Evolutionary conservation across 2,329 filamentous ascomycete genomes (phyloP).

Genomic region (Orbilia blumenaviensis): DNA sequence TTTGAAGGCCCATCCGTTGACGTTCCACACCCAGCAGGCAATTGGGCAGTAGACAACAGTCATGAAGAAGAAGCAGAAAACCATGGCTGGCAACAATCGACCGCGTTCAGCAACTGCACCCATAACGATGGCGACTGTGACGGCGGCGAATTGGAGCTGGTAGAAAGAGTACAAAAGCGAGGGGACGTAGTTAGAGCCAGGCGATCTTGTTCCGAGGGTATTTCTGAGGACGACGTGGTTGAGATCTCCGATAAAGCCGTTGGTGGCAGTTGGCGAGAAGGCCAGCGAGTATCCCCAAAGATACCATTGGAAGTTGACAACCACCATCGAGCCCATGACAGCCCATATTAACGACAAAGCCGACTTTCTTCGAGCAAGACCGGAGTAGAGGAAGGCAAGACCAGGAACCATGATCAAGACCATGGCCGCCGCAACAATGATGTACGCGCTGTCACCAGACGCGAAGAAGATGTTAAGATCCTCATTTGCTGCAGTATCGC

Average conservation of each 20-base stretch:
- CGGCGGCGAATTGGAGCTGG: slow-evolving; percentile 96
- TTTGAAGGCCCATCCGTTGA: slow-evolving; percentile 89
- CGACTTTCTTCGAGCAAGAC: slow-evolving; percentile 95
- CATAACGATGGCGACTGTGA: slow-evolving; percentile 89
- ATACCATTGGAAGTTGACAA: slow-evolving; percentile 98
- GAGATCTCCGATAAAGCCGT: slow-evolving; percentile 90
- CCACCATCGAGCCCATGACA: slow-evolving; percentile 89
- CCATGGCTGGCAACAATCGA: slow-evolving; percentile 89
- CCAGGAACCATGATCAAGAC: slow-evolving; percentile 96
- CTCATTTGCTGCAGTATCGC: slow-evolving; percentile 71
- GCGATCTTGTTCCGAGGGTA: slow-evolving; percentile 82
- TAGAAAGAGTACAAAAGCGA: slow-evolving; percentile 94
- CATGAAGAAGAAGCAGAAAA: slow-evolving; percentile 95
- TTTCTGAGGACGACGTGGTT: slow-evolving; percentile 88
- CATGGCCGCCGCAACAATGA: slow-evolving; percentile 88
- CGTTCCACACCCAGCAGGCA: slow-evolving; percentile 96
- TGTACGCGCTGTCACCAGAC: slow-evolving; percentile 91
- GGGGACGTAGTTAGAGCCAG: slow-evolving; percentile 85
- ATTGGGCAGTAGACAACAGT: slow-evolving; percentile 97
- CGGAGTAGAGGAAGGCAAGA: slow-evolving; percentile 96
- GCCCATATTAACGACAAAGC: slow-evolving; percentile 97
- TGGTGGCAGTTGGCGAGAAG: slow-evolving; percentile 82
- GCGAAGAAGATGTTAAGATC: slow-evolving; percentile 96
- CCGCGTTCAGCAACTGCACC: slow-evolving; percentile 94
- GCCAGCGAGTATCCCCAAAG: slow-evolving; percentile 98